Base-by-base conservation (phyloP, 805 yeast species). In the Schwanniomyces occidentalis region DNA sequence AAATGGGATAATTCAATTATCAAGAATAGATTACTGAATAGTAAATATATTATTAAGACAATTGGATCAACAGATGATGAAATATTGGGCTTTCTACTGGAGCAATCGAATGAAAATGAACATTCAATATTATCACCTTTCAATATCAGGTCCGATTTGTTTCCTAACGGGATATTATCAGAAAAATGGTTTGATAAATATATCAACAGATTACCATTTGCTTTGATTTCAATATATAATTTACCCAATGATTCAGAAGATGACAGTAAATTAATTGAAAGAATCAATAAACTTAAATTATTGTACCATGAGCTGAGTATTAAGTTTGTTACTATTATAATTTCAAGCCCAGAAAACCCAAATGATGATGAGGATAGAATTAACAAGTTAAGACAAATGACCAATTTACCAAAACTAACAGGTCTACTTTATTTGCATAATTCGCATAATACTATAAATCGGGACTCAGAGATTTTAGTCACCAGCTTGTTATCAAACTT, bases 1-100 rank as follows among this genome's bases (percentile, higher is more conserved):
- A 35, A 44, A 5, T 68, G 74, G 74, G 71, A 68, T 42, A 58
- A 64, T 33, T 54, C 52, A 20, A 58, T 68, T 14, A 50, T 68
- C 27, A 58, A 52, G 37, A 60, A 63, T 41, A 42, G 73, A 15
- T 42, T 64, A 19, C 64, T 55, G 58, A 58, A 46, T 24, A 43
- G 50, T 16, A 64, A 56, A 42, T 67, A 52, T 36, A 44, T 55
- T n/a, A 48, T 67, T 20, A 42, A 47, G 13, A 42, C 44, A 23
- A 38, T 24, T 2, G 38, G 38, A 5, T 14, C 19, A 8, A 13
- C 32, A 6, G 34, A 37, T 4, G 30, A 44, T 32, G 30, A 22
- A 8, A 4, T 36, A 24, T 6, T 27, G 16, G 16, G 12, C 6
- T 21, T 9, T 8, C 27, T 24, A 12, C 21, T 22, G 4, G 30